phyloP scores from a whole-genome alignment of 176 grass and related monocot species.

The Oryza glaberrima region DNA sequence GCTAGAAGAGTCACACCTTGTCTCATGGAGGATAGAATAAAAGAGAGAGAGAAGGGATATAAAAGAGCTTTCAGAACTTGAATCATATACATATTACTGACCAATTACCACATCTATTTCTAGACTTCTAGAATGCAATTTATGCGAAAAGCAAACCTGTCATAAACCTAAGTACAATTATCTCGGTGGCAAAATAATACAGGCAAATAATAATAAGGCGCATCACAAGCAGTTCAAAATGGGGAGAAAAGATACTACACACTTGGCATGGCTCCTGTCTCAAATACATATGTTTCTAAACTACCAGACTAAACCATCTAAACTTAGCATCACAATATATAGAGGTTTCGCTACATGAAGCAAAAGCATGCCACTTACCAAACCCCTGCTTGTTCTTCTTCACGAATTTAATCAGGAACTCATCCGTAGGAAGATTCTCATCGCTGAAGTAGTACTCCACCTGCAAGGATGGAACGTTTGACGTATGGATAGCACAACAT shows the following conservation, averaged over 20 bases:
- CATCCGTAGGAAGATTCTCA: conserved; percentile 84
- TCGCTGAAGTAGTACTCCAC: conserved; percentile 98
- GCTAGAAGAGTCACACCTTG: neutral
- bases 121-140: conserved; percentile 3
- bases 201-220: neutral
- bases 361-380: conserved; percentile 58
- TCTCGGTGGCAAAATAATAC: neutral
- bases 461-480: conserved; percentile 40
- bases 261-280: neutral
- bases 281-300: conserved; percentile 1
- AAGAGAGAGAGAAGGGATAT: neutral
- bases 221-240: neutral
- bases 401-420: conserved; percentile 69
- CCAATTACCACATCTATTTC: neutral
- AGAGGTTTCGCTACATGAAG: neutral
- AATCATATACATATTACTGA: neutral
- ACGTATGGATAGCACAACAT: neutral
- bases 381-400: conserved; percentile 80
- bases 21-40: neutral
- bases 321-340: neutral
- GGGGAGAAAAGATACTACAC: neutral
- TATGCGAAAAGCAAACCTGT: neutral
- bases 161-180: conserved; percentile 6
- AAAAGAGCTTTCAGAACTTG: neutral
- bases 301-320: neutral